Percentiles rank a stretch among this genome's conserved stretches.
phyloP scores from a whole-genome alignment of 768 basidiomycete genomes.

The Calocera viscosa region DNA sequence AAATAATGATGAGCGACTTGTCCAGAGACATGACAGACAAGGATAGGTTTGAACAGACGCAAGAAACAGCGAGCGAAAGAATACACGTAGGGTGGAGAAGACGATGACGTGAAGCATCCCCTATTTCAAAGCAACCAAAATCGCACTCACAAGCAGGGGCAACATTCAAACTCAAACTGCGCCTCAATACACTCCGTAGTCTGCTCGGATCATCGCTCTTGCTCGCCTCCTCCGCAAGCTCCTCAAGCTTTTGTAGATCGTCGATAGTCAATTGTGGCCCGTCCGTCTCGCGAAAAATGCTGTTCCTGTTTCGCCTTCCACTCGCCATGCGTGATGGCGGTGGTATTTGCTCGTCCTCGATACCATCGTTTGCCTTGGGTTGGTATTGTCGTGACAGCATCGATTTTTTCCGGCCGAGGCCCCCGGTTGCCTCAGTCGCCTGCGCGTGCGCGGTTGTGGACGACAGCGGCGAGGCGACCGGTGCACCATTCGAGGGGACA shows the following conservation, averaged over 20 bases:
- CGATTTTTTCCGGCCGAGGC: conserved; percentile 72
- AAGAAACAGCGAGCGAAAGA: not conserved
- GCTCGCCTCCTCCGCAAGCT: conserved; percentile 81
- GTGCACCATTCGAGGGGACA: conserved; percentile 17
- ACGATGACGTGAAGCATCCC: not conserved
- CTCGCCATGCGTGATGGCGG: conserved; percentile 37
- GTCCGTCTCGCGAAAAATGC: conserved; percentile 45
- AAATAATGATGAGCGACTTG: conserved; percentile 3
- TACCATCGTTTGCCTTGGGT: conserved; percentile 63
- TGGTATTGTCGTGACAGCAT: conserved; percentile 92
- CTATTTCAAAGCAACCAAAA: not conserved
- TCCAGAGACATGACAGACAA: not conserved
- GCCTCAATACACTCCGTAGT: conserved; percentile 63
- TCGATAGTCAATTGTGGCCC: conserved; percentile 82
- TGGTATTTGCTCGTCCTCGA: conserved; percentile 49
- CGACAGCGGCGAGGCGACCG: conserved; percentile 16
- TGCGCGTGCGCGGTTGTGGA: conserved; percentile 29
- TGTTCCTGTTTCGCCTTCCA: conserved; percentile 53
- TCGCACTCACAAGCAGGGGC: conserved; percentile 68
- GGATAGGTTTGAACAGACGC: not conserved
- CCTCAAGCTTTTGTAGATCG: conserved; percentile 89
- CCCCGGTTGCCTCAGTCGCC: conserved; percentile 28
- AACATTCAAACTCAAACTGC: conserved; percentile 79
- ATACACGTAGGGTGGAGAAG: not conserved
- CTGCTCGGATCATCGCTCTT: conserved; percentile 68